Conservation (phyloP, 2,329 filamentous ascomycete species). For the Ophiocordyceps polyrhachis-furcata region DNA sequence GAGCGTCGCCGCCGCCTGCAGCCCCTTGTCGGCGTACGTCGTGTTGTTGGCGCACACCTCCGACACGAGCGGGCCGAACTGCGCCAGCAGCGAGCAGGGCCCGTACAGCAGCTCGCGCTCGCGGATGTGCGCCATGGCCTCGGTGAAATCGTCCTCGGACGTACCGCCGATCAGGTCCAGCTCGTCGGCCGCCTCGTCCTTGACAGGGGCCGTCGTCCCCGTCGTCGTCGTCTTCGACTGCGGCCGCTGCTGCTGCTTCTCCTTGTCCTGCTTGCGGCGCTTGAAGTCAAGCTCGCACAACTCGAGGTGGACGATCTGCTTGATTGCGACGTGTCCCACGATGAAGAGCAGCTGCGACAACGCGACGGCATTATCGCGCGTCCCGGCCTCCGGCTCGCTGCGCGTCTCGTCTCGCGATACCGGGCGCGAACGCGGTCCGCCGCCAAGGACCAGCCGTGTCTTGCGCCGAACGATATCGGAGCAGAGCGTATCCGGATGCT, state of each 20-base stretch:
- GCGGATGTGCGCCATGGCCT: constrained; percentile 67
- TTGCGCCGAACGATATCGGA: constrained; percentile 79
- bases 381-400: constrained; percentile 20
- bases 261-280: constrained; percentile 77
- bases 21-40: constrained; percentile 68
- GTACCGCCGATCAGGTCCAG: constrained; percentile 93
- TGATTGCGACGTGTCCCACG: constrained; percentile 91
- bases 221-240: too few relatives aligned
- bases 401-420: constrained; percentile 18
- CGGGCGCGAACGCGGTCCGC: constrained; percentile 22
- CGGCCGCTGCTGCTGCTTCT: constrained; percentile 31
- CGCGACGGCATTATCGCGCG: constrained; percentile 48
- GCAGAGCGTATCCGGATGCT: constrained; percentile 83
- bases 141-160: constrained; percentile 81
- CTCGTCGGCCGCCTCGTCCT: constrained; percentile 57
- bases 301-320: constrained; percentile 96
- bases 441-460: constrained; percentile 62
- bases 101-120: constrained; percentile 73
- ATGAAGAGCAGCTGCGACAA: constrained; percentile 87
- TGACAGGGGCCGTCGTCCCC: constrained; percentile 6
- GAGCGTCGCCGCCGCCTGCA: constrained; percentile 83
- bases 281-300: constrained; percentile 98
- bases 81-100: constrained; percentile 63
- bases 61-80: constrained; percentile 78
- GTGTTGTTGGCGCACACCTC: constrained; percentile 95